These are phyloP conservation scores for Alternaria ventricosa DNA, from an alignment of 2,329 filamentous ascomycete species.

Conservation along the genomic window DNA sequence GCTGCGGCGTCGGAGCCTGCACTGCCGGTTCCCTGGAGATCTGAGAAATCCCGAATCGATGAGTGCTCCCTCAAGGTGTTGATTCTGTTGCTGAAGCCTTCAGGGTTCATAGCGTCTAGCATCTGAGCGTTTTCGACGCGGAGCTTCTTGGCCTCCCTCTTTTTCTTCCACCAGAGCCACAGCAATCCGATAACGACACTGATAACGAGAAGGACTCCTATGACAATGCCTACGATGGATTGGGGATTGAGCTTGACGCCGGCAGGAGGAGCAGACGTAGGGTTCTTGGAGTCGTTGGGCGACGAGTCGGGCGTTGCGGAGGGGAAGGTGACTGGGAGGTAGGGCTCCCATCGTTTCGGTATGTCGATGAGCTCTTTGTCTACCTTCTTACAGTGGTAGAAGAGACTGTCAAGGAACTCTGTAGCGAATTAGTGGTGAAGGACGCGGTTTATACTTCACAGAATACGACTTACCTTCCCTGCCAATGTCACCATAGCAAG, in stretches of 20 bases:
- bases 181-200: neutral
- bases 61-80: neutral
- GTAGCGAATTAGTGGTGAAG: neutral
- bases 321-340: constrained; percentile 5
- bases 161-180: constrained; percentile 9
- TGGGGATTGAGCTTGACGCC: neutral
- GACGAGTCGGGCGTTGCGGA: neutral
- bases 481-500: constrained; percentile 14
- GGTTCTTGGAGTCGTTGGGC: neutral
- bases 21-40: neutral
- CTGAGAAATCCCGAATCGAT: neutral
- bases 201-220: neutral
- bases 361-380: constrained; percentile 13
- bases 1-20: neutral
- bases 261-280: neutral
- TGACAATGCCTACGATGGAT: neutral
- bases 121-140: constrained; percentile 11
- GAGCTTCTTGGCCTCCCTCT: constrained; percentile 9
- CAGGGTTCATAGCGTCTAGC: constrained; percentile 2
- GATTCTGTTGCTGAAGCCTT: constrained; percentile 14
- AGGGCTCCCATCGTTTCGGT: constrained; percentile 16
- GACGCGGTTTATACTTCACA: neutral
- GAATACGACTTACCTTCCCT: constrained; percentile 6
- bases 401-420: constrained; percentile 20
- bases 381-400: constrained; percentile 11